phyloP scores from a whole-genome alignment of 2,329 filamentous ascomycete genomes.

The Aspergillus caelatus region DNA sequence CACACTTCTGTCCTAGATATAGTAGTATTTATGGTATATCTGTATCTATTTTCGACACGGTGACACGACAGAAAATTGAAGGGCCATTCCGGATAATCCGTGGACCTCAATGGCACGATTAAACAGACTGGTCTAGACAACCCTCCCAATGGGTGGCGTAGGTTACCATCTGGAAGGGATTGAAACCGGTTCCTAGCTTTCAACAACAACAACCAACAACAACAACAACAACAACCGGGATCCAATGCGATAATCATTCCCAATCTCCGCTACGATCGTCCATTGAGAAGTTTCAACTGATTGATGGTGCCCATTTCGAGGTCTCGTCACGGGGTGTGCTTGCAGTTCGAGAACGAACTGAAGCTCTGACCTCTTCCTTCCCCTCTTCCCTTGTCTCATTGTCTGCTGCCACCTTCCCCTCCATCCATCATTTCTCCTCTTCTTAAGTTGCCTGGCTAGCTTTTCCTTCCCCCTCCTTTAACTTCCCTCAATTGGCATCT shows the following conservation, averaged over 20 bases:
- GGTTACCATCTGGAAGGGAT: not conserved
- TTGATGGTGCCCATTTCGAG: not conserved
- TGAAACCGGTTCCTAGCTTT: slow-evolving; percentile 1
- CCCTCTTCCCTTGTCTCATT: not conserved
- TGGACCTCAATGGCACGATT: not conserved
- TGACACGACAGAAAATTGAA: not conserved
- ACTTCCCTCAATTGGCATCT: not conserved
- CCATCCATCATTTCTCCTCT: not conserved
- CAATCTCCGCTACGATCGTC: not conserved
- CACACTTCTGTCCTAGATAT: not conserved
- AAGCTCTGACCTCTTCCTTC: slow-evolving; percentile 4
- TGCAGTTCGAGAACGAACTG: not conserved
- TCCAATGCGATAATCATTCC: not conserved
- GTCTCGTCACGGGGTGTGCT: not conserved
- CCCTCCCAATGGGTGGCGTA: not conserved
- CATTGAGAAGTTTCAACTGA: not conserved
- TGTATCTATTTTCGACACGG: not conserved
- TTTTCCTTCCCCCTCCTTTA: not conserved
- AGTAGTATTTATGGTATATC: not conserved
- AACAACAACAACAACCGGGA: not conserved
- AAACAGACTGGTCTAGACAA: slow-evolving; percentile 1
- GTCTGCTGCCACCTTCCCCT: slow-evolving; percentile 2
- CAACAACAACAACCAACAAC: too few relatives aligned
- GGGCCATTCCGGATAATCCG: not conserved
- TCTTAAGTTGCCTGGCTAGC: not conserved